Base-by-base conservation (phyloP, 768 basidiomycete genomes). In the Trametes cubensis region DNA sequence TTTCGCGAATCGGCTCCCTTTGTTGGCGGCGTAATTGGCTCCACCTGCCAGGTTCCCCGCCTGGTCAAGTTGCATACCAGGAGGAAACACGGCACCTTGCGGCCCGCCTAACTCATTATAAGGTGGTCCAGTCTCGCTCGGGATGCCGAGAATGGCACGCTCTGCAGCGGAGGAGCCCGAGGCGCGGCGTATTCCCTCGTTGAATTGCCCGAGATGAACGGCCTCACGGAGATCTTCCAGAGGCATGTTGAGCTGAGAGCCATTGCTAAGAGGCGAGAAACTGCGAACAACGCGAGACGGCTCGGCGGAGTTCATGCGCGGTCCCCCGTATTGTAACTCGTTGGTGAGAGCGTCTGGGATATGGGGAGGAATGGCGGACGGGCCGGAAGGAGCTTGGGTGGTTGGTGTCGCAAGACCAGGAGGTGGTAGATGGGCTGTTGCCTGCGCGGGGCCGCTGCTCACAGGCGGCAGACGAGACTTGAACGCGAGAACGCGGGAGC, bases 1-100 rank as follows among this genome's bases (percentile, higher is more conserved):
- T 71, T 92, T 94, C 34, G 90, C 92, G 72, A 93, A 89, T 40
- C 92, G 86, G 70, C 91, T 93, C 42, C 91, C 91, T 72, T 88
- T 91, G 25, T 79, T 80, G 34, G 79, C 76, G 15, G 83, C 78
- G 69, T 83, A 77, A 34, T 81, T 79, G 26, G 79, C 78, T 25
- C 77, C 77, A 54, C 70, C 72, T 48, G 71, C 64, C 58, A 67
- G 38, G 49, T 52, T 62, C 5, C 66, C 57, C 11, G 67, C 58
- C 6, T 61, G 48, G 25, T 72, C 71, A n/a, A 66, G 53, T 14
- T 39, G 48, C 7, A 48, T 52, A 2, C 63, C 58, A 34, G 67
- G 47, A 44, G 62, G 28, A 61, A 68, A 67, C 0, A 55, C 46
- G 25, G 50, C 48, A 25, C 49, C 39, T n/a, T 48, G 57, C 4